Evolutionary conservation across 148 eudicot species (phyloP).

Genomic region (Amaranthus hypochondriacus): DNA sequence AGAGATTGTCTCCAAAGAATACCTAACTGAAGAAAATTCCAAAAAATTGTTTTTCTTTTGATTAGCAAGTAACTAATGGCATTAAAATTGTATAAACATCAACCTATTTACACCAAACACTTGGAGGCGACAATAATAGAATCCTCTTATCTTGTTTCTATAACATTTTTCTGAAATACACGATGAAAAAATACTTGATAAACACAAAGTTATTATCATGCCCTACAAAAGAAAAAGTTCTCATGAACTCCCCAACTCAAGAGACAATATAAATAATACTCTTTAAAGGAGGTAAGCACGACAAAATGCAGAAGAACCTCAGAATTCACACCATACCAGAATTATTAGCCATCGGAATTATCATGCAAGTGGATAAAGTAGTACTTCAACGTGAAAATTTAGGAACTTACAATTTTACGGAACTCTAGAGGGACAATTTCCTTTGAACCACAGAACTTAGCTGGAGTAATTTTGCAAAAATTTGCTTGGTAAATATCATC

Average conservation of each 20-base stretch:
- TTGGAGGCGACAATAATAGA: not conserved
- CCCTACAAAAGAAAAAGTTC: not conserved
- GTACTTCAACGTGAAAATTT: not conserved
- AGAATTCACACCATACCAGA: not conserved
- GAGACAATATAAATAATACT: not conserved
- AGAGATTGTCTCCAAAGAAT: too few relatives aligned
- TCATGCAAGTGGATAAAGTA: too few relatives aligned
- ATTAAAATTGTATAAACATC: too few relatives aligned
- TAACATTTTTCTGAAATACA: not conserved
- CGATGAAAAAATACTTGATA: not conserved
- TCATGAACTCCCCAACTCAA: not conserved
- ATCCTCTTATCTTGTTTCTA: not conserved
- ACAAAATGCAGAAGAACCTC: not conserved
- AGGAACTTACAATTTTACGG: constrained; percentile 44
- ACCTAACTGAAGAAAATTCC: too few relatives aligned
- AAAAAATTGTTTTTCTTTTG: too few relatives aligned
- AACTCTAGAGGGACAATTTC: constrained; percentile 76
- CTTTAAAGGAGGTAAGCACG: not conserved
- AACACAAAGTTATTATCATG: not conserved
- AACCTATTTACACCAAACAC: not conserved
- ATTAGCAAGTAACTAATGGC: too few relatives aligned
- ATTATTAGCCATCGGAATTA: not conserved
- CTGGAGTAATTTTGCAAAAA: constrained; percentile 83
- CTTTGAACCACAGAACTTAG: constrained; percentile 84
- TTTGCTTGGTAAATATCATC: constrained; percentile 69